Evolutionary conservation across 352 stramenopile genomes (phyloP), one percentile per base, ranked within the genome.

Genomic region (Pythium apleroticum): DNA sequence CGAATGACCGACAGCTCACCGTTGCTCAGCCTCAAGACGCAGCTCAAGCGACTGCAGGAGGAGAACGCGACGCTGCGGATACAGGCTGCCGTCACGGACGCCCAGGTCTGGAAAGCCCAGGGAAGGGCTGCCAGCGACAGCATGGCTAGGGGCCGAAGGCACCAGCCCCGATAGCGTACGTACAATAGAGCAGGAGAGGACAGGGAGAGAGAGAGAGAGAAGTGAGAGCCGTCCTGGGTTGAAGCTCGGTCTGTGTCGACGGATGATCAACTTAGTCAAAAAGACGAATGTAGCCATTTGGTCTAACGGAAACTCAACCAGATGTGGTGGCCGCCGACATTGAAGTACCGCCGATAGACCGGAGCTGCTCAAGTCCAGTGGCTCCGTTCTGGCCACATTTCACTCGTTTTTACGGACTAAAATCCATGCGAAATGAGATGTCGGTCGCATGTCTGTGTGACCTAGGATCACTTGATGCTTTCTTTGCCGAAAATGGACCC

Each of bases 31-130:
- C 63, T 84, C 17, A 84, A 82, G 48, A 71, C 56, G 5, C 78
- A 86, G 63, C 56, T 90, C 17, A 64, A 60, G 9, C 62, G 66
- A 4, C 65, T 91, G 11, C 58, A 67, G 15, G 45, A 72, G 14
- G 82, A 91, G 52, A 89, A 80, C 46, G 67, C 63, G 27, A 52
- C 70, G 27, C 64, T 90, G 35, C 46, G 41, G 4, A 27, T 76
- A 27, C 75, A 83, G 20, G 41, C 73, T 4, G 72, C 86, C 30
- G 60, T 85, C n/a, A 45, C 82, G 30, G 63, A 73, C 27, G 63
- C 78, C 37, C 73, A 83, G 11, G 60, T 76, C 25, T 75, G 63
- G 57, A 67, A 72, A 50, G 71, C 55, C 22, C 43, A 9, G 1
- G 33, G 2, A 30, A 64, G 22, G 30, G 24, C 22, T 17, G 20